A percentile compares a stretch with the other conserved stretches of the same genome.
These are phyloP conservation scores for Amyloporia xantha DNA, from an alignment of 768 basidiomycete species.

Conservation along the genomic window DNA sequence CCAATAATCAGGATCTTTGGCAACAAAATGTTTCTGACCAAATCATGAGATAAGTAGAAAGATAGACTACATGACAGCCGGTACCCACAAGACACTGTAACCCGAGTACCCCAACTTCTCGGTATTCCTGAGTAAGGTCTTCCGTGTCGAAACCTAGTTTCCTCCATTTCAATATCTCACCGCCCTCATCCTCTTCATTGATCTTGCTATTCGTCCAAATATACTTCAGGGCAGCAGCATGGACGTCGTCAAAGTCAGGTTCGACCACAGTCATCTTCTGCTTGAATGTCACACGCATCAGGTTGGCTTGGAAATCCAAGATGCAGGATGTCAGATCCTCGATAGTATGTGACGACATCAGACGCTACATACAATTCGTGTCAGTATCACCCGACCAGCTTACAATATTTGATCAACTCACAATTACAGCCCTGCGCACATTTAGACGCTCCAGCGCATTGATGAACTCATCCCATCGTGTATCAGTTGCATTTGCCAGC, in stretches of 20 bases:
- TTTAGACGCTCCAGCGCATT: constrained; percentile 68
- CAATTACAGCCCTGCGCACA: constrained; percentile 76
- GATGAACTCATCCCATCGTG: constrained; percentile 74
- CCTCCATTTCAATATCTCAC: constrained; percentile 60
- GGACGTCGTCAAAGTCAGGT: constrained; percentile 52
- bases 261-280: constrained; percentile 79
- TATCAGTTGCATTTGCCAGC: constrained; percentile 70
- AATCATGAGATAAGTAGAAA: not conserved
- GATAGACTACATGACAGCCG: not conserved
- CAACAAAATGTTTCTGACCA: constrained; percentile 58
- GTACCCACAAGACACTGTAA: constrained; percentile 68
- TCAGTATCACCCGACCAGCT: not conserved
- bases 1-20: constrained; percentile 63
- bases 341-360: constrained; percentile 77
- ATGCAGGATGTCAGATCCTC: constrained; percentile 81
- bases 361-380: constrained; percentile 39
- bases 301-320: constrained; percentile 83
- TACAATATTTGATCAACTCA: constrained; percentile 31
- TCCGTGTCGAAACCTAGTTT: constrained; percentile 75
- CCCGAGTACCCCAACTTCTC: constrained; percentile 72
- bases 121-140: constrained; percentile 69
- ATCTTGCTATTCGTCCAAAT: constrained; percentile 66
- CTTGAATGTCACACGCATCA: constrained; percentile 70
- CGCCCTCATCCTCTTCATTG: constrained; percentile 42
- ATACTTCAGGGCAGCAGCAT: constrained; percentile 49